Percentiles rank a stretch among this genome's conserved stretches.
Evolutionary conservation across 306 rosid species (phyloP).

Genomic region (Cucurbita maxima): DNA sequence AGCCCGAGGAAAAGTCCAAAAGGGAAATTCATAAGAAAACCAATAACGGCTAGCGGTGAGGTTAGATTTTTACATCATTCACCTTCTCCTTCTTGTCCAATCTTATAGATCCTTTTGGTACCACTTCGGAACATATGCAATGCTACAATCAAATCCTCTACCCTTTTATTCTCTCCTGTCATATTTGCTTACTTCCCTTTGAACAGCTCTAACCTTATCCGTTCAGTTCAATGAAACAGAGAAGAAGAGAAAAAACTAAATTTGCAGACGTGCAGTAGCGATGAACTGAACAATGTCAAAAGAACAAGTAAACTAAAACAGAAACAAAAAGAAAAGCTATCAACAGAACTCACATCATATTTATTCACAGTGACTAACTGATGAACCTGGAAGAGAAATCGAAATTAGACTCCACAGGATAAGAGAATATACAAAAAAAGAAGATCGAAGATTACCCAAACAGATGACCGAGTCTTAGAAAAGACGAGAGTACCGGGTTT

Average conservation of each 20-base stretch:
- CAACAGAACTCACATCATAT: conserved; percentile 14
- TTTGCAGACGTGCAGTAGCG: not conserved
- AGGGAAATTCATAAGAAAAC: no score
- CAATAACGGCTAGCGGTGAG: no score
- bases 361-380: conserved; percentile 28
- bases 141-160: not conserved
- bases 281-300: not conserved
- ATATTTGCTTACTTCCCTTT: not conserved
- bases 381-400: conserved; percentile 12
- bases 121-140: not conserved
- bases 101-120: not conserved
- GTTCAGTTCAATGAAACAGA: conserved; percentile 6
- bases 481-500: conserved; percentile 2
- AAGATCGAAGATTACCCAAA: conserved; percentile 17
- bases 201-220: not conserved
- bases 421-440: conserved; percentile 16
- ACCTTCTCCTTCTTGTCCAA: not conserved
- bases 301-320: not conserved
- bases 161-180: not conserved
- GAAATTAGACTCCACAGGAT: not conserved
- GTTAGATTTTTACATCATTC: not conserved
- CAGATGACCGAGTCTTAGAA: conserved; percentile 3
- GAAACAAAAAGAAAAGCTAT: not conserved
- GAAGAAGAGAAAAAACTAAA: not conserved
- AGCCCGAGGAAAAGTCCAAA: no score